A percentile compares a stretch with the other conserved stretches of the same genome.
Evolutionary conservation across 2,329 filamentous ascomycete species (phyloP).

Genomic region (Talaromyces sp.): DNA sequence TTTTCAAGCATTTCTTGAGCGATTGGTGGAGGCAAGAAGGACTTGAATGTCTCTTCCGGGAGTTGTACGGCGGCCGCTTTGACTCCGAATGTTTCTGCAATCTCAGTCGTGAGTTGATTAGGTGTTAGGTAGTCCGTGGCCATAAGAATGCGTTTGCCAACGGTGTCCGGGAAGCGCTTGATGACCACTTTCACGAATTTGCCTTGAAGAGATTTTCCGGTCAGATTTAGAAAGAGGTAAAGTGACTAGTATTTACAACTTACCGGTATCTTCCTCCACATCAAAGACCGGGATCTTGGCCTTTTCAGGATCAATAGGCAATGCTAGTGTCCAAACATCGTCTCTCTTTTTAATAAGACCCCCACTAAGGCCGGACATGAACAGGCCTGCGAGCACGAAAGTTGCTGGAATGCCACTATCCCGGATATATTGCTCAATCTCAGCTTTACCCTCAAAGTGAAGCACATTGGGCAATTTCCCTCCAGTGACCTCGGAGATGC

Average conservation of each 20-base stretch:
- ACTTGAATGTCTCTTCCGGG: slow-evolving; percentile 41
- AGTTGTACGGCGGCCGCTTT: slow-evolving; percentile 33
- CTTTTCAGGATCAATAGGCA: slow-evolving; percentile 15
- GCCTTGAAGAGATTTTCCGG: not conserved
- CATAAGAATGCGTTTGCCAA: slow-evolving; percentile 40
- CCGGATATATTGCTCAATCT: slow-evolving; percentile 49
- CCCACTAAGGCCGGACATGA: slow-evolving; percentile 19
- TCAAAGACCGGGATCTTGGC: slow-evolving; percentile 15
- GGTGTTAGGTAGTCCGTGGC: slow-evolving; percentile 42
- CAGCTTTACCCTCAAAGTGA: slow-evolving; percentile 54
- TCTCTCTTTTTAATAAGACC: slow-evolving; percentile 1
- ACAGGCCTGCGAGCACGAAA: slow-evolving; percentile 15
- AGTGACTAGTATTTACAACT: not conserved
- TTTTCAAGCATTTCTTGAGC: slow-evolving; percentile 49
- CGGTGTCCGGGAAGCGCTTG: slow-evolving; percentile 31
- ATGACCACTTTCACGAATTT: slow-evolving; percentile 28
- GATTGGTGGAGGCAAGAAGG: slow-evolving; percentile 29
- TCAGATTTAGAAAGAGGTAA: not conserved
- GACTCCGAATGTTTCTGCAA: slow-evolving; percentile 38
- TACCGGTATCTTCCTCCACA: slow-evolving; percentile 15
- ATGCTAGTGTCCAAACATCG: slow-evolving; percentile 10
- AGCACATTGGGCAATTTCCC: slow-evolving; percentile 29
- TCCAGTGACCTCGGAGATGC: slow-evolving; percentile 19
- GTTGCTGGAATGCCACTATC: slow-evolving; percentile 20
- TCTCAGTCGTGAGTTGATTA: slow-evolving; percentile 36